These are phyloP conservation scores for Magnolia officinalis DNA, from an alignment of 164 flowering plant species.

Conservation along the genomic window DNA sequence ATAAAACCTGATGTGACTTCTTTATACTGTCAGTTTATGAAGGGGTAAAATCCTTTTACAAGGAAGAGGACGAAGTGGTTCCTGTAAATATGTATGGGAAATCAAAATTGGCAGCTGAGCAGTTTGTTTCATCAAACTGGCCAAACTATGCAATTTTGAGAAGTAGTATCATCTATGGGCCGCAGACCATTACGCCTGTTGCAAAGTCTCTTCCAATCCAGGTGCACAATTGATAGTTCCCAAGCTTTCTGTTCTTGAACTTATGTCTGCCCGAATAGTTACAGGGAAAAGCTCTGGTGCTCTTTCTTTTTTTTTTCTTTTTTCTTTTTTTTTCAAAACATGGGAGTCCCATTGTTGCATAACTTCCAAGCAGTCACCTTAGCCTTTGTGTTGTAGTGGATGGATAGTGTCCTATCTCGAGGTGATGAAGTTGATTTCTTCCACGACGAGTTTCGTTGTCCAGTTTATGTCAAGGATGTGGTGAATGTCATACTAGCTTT, in stretches of 20 bases:
- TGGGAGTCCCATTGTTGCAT: not conserved
- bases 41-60: constrained; percentile 87
- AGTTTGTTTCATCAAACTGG: constrained; percentile 50
- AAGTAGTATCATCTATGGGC: constrained; percentile 92
- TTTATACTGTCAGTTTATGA: constrained; percentile 66
- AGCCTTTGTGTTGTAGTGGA: constrained; percentile 66
- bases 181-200: constrained; percentile 76
- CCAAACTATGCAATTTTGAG: constrained; percentile 81
- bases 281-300: too few relatives aligned
- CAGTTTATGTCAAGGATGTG: constrained; percentile 82
- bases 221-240: constrained; percentile 31
- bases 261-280: too few relatives aligned
- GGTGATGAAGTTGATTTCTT: constrained; percentile 67
- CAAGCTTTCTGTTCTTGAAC: not conserved
- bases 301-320: too few relatives aligned
- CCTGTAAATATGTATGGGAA: constrained; percentile 92
- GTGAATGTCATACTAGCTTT: constrained; percentile 51
- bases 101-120: constrained; percentile 87
- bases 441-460: constrained; percentile 85
- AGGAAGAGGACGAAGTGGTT: constrained; percentile 77
- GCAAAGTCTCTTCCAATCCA: constrained; percentile 88
- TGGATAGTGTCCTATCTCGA: constrained; percentile 66
- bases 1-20: constrained; percentile 13
- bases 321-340: not conserved
- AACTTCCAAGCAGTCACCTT: not conserved